These are phyloP conservation scores for Adiantum capillusveneris DNA, from an alignment of 75 land plant genomes.

Conservation along the genomic window DNA sequence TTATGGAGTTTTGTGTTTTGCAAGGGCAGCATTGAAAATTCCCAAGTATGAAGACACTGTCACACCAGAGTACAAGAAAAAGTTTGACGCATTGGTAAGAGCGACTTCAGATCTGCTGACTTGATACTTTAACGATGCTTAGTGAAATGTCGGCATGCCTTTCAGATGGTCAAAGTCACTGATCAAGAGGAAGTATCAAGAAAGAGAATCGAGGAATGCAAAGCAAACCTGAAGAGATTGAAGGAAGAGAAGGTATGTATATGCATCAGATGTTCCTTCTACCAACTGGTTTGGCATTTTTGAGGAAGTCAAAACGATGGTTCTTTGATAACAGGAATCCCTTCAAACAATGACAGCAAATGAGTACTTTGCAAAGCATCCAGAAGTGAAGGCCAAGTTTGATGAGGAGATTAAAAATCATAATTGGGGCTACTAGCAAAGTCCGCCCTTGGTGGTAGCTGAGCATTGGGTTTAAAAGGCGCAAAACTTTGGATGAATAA, in stretches of 20 bases:
- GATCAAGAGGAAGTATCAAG: slow-evolving; percentile 17
- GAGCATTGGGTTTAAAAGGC: no score
- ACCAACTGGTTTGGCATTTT: no score
- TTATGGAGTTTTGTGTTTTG: no score
- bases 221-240: neutral
- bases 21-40: slow-evolving; percentile 36
- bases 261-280: no score
- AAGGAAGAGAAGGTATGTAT: neutral
- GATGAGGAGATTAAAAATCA: slow-evolving; percentile 83
- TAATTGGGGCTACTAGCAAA: slow-evolving; percentile 79
- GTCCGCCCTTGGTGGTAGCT: no score
- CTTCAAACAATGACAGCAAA: slow-evolving; percentile 73
- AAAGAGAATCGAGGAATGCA: slow-evolving; percentile 9
- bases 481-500: no score
- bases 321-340: slow-evolving; percentile 38
- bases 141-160: no score
- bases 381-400: slow-evolving; percentile 67
- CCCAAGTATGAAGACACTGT: slow-evolving; percentile 56
- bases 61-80: slow-evolving; percentile 61
- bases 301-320: neutral
- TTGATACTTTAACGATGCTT: neutral
- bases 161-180: slow-evolving; percentile 19
- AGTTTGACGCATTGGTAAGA: slow-evolving; percentile 63
- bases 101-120: neutral
- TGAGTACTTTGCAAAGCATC: slow-evolving; percentile 80